Percentiles rank a stretch among this genome's conserved stretches.
Evolutionary conservation across 2,329 filamentous ascomycete genomes (phyloP).

Genomic region (Penicillium polonicum): DNA sequence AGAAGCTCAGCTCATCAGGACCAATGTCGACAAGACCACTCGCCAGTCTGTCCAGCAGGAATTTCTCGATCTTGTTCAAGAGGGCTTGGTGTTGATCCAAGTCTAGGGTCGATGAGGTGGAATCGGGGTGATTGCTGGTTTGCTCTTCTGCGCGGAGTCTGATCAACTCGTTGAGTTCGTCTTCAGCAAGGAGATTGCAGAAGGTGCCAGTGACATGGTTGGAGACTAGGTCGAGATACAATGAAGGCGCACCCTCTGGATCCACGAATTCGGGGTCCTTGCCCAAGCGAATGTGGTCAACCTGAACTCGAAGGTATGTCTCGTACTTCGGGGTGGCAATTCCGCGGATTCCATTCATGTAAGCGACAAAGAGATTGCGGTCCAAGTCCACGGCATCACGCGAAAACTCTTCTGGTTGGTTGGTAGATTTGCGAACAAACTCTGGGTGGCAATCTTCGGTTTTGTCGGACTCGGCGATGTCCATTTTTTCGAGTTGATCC

Average conservation of each 20-base stretch:
- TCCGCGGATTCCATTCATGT: slow-evolving; percentile 45
- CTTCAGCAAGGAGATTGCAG: slow-evolving; percentile 38
- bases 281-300: slow-evolving; percentile 35
- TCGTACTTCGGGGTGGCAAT: slow-evolving; percentile 36
- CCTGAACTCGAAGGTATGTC: slow-evolving; percentile 33
- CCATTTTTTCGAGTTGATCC: slow-evolving; percentile 18
- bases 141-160: slow-evolving; percentile 26
- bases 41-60: slow-evolving; percentile 37
- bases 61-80: slow-evolving; percentile 36
- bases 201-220: slow-evolving; percentile 43
- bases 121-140: slow-evolving; percentile 8
- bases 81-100: slow-evolving; percentile 21
- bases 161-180: slow-evolving; percentile 38
- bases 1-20: slow-evolving; percentile 41
- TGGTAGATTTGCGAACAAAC: slow-evolving; percentile 20
- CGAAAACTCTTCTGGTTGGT: slow-evolving; percentile 37
- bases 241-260: slow-evolving; percentile 29
- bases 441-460: slow-evolving; percentile 18
- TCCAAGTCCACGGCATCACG: slow-evolving; percentile 41
- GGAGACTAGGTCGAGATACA: slow-evolving; percentile 39
- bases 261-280: slow-evolving; percentile 35
- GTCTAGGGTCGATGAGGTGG: slow-evolving; percentile 8
- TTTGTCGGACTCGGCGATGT: slow-evolving; percentile 16
- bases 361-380: slow-evolving; percentile 40
- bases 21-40: slow-evolving; percentile 32